Conservation (phyloP, 192 early-diverging fungal genomes). For the Entophlyctis luteolus region DNA sequence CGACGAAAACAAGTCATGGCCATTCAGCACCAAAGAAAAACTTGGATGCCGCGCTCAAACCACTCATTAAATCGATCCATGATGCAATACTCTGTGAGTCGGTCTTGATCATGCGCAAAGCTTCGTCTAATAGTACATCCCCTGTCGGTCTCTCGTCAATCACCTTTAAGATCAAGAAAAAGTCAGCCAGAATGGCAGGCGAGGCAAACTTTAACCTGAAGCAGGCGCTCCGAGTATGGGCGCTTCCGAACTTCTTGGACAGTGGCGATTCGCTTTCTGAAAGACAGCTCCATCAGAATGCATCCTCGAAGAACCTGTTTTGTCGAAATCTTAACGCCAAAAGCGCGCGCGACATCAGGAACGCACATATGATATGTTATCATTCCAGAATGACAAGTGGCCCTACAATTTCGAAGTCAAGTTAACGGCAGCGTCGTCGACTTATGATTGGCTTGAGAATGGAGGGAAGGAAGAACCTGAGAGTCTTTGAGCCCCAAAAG, state of each 20-base stretch:
- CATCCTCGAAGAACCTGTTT: slow-evolving; percentile 78
- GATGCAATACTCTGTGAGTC: slow-evolving; percentile 80
- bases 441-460: neutral
- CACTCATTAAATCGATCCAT: slow-evolving; percentile 98
- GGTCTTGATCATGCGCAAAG: slow-evolving; percentile 83
- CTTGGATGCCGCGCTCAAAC: slow-evolving; percentile 41
- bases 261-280: slow-evolving; percentile 83
- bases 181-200: no score
- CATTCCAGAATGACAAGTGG: slow-evolving; percentile 98
- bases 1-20: neutral
- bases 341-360: no score
- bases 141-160: slow-evolving; percentile 78
- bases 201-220: slow-evolving; percentile 67
- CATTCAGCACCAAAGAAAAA: slow-evolving; percentile 8
- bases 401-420: slow-evolving; percentile 56
- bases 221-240: slow-evolving; percentile 74
- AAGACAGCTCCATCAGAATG: slow-evolving; percentile 94
- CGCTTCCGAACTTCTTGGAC: slow-evolving; percentile 75
- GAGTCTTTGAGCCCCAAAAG: slow-evolving; percentile 91
- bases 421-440: neutral
- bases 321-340: neutral
- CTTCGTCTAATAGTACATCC: slow-evolving; percentile 94
- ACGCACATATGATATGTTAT: slow-evolving; percentile 87
- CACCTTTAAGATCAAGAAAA: no score
- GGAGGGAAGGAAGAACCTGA: slow-evolving; percentile 51